Evolutionary conservation across 2,329 filamentous ascomycete genomes (phyloP).

Genomic region (Diaporthe longicolla): DNA sequence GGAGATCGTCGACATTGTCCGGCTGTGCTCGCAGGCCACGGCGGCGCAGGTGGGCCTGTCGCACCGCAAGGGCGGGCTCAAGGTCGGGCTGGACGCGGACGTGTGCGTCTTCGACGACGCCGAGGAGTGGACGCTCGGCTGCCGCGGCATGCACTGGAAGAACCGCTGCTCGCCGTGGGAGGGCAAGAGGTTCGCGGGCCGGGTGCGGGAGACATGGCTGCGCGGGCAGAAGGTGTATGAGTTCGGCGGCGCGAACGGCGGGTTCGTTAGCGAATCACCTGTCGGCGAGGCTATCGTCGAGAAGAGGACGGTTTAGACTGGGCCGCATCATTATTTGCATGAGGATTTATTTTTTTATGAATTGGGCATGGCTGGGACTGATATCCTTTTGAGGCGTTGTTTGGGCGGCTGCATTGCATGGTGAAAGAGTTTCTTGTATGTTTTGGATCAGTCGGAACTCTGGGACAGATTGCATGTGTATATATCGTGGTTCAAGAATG

Average conservation of each 20-base stretch:
- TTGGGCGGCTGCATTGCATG: slow-evolving; percentile 32
- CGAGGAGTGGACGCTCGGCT: slow-evolving; percentile 80
- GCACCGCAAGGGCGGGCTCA: slow-evolving; percentile 84
- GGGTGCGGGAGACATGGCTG: slow-evolving; percentile 89
- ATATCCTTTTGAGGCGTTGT: slow-evolving; percentile 19
- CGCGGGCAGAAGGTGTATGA: slow-evolving; percentile 82
- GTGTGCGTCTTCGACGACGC: slow-evolving; percentile 92
- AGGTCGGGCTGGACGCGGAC: slow-evolving; percentile 88
- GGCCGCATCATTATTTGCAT: not conserved
- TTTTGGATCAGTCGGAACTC: not conserved
- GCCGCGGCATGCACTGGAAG: slow-evolving; percentile 90
- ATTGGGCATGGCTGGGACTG: not conserved
- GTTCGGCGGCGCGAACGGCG: slow-evolving; percentile 66
- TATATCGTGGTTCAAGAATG: not conserved
- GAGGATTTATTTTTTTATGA: not conserved
- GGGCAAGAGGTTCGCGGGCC: slow-evolving; percentile 81
- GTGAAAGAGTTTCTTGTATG: not conserved
- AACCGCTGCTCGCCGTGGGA: slow-evolving; percentile 95
- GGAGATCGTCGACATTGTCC: slow-evolving; percentile 82
- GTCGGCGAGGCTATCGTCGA: slow-evolving; percentile 71
- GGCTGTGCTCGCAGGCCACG: slow-evolving; percentile 88
- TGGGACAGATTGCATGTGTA: not conserved
- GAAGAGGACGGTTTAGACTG: slow-evolving; percentile 61
- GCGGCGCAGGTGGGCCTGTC: slow-evolving; percentile 89
- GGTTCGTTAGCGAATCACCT: slow-evolving; percentile 65